Evolutionary conservation across 2,329 filamentous ascomycete species (phyloP).

Genomic region (Eutypa lata): DNA sequence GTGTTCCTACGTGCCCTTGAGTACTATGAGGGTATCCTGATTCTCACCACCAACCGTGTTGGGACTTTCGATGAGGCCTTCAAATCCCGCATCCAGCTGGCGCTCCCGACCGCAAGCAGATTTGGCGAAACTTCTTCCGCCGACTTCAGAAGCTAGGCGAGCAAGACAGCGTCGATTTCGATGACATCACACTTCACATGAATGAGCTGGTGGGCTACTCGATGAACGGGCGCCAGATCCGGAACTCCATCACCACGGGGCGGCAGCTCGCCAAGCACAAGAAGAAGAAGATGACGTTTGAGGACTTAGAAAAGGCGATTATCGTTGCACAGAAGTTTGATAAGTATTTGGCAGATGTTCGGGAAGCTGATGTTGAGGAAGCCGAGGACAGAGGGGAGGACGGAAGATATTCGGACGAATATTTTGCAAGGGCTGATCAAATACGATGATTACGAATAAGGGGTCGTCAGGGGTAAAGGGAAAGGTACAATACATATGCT

Average conservation of each 20-base stretch:
- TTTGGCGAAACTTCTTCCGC: constrained; percentile 18
- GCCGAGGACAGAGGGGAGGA: background rate
- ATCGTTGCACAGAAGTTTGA: background rate
- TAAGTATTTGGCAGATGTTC: background rate
- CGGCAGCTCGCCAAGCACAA: constrained; percentile 1
- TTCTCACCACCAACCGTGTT: constrained; percentile 37
- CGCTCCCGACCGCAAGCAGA: constrained; percentile 10
- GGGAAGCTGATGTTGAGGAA: constrained; percentile 1
- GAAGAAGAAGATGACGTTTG: constrained; percentile 1
- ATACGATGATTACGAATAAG: background rate
- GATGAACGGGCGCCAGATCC: background rate
- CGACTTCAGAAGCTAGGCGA: constrained; percentile 3
- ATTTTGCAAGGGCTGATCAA: background rate
- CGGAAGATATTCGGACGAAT: background rate
- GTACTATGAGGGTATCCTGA: constrained; percentile 39
- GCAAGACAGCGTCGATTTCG: background rate
- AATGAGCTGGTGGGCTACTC: background rate
- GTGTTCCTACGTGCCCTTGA: constrained; percentile 36
- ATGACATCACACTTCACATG: background rate
- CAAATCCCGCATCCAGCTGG: constrained; percentile 17
- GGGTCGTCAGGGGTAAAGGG: background rate
- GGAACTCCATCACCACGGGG: background rate
- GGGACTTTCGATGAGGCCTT: constrained; percentile 22
- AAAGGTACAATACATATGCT: background rate
- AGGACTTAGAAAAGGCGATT: background rate